Evolutionary conservation across 164 flowering plant genomes (phyloP).

Genomic region (Tetracentron sinense): DNA sequence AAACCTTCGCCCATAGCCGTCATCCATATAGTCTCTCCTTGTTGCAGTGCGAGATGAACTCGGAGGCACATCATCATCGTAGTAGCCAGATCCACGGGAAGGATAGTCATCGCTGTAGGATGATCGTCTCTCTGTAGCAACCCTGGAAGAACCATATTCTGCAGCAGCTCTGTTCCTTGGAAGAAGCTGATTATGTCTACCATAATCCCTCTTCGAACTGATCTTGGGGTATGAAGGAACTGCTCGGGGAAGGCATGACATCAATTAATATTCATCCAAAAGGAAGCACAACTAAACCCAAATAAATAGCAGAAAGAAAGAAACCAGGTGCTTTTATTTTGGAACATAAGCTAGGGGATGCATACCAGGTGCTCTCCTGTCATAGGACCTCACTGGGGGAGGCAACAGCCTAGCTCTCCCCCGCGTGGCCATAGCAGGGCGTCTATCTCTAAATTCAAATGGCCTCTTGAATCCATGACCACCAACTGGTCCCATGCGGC

Average conservation of each 20-base stretch:
- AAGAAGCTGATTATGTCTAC: conserved; percentile 63
- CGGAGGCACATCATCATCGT: conserved; percentile 54
- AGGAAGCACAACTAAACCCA: background rate
- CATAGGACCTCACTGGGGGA: conserved; percentile 73
- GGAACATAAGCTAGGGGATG: background rate
- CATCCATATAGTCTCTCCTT: conserved; percentile 79
- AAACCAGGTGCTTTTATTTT: no score
- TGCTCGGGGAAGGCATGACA: conserved; percentile 18
- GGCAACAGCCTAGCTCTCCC: conserved; percentile 63
- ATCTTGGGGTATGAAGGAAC: conserved; percentile 78
- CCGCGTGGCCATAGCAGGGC: conserved; percentile 51
- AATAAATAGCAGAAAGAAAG: background rate
- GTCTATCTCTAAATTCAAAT: conserved; percentile 52
- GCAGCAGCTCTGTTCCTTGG: conserved; percentile 66
- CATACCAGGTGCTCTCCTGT: conserved; percentile 74
- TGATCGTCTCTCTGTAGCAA: conserved; percentile 52
- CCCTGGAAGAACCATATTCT: conserved; percentile 74
- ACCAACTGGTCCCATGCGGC: conserved; percentile 39
- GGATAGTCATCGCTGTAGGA: conserved; percentile 74
- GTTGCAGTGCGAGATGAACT: conserved; percentile 44
- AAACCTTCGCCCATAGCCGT: conserved; percentile 67
- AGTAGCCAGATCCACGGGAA: conserved; percentile 60
- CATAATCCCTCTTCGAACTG: conserved; percentile 74
- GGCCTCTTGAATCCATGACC: conserved; percentile 54
- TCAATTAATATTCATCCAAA: background rate